Evolutionary conservation across 2,329 filamentous ascomycete genomes (phyloP), one percentile per base, ranked within the genome.

Genomic region (Ascomycota sp.): DNA sequence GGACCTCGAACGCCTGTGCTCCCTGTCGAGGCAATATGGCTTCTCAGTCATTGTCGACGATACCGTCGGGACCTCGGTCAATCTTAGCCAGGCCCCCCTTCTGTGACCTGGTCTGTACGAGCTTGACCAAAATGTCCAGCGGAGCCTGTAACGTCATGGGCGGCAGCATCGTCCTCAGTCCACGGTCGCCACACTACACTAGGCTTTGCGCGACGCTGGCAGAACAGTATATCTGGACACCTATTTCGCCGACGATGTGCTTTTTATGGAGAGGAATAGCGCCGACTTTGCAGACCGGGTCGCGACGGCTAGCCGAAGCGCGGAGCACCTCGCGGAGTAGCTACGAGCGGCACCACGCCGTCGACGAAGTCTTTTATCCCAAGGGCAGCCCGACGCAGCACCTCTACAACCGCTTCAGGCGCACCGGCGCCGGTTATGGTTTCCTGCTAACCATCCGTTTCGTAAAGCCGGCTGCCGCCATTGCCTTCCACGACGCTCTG

Each of bases 81-180:
- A 61, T 34, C 40, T 62, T 26, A 50, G 64, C 37, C 36, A 69
- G 11, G 40, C 62, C 2, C 40, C 46, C 1, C n/a, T 49, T 50
- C 0, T 59, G 58, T 8, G 64, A 71, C 36, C 43, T 63, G 1
- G 32, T 69, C 13, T 42, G 63, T n/a, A 59, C 57, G 1, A 59
- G 54, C 22, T 44, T 69, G 19, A 68, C 63, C 4, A 69, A 69
- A 40, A 54, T 55, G 12, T 69, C 71, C 37, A 64, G 52, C 31
- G 66, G 67, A 4, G 57, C 56, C 35, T 57, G 61, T 19, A 59
- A 71, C 35, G 57, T 64, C 27, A 60, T 68, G 52, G 62, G 48
- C 15, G 64, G 57, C 8, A 57, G 55, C 33, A 37, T 51, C 8
- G 47, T 56, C 12, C 40, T 67, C 20, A 61, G 60, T 32, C 59